Evolutionary conservation across 768 basidiomycete genomes (phyloP).

Genomic region (Ramaria rubella): DNA sequence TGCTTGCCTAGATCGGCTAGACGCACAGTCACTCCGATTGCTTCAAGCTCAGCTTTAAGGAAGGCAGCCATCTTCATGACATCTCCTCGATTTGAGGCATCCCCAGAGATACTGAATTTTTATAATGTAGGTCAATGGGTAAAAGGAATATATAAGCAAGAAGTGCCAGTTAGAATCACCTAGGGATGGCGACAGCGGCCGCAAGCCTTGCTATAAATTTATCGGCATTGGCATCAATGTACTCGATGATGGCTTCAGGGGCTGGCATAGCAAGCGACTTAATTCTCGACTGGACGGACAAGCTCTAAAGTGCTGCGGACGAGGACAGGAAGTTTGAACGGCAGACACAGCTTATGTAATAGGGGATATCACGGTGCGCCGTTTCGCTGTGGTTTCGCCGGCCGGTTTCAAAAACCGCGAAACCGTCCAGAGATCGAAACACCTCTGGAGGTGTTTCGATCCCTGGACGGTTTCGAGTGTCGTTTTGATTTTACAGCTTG

Average conservation of each 20-base stretch:
- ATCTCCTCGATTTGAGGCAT: conserved; percentile 62
- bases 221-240: conserved; percentile 64
- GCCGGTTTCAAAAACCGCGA: too few species aligned
- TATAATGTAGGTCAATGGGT: not conserved
- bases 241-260: conserved; percentile 22
- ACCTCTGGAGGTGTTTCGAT: too few species aligned
- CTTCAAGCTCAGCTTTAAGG: conserved; percentile 64
- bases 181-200: conserved; percentile 80
- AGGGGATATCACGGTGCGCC: too few species aligned
- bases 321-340: too few species aligned
- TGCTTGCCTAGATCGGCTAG: conserved; percentile 75
- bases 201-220: conserved; percentile 72
- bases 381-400: too few species aligned
- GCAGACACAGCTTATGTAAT: too few species aligned
- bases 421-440: too few species aligned
- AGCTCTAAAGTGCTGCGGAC: not conserved
- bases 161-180: conserved; percentile 31
- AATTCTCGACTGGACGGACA: not conserved
- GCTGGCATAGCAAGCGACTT: conserved; percentile 1
- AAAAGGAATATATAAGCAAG: conserved; percentile 12
- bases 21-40: conserved; percentile 73
- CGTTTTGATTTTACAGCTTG: too few species aligned
- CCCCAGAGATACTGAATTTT: conserved; percentile 69
- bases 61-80: conserved; percentile 84
- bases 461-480: too few species aligned